These are phyloP conservation scores for Diaporthe citriasiana DNA, from an alignment of 2,329 filamentous ascomycete species.

Conservation along the genomic window DNA sequence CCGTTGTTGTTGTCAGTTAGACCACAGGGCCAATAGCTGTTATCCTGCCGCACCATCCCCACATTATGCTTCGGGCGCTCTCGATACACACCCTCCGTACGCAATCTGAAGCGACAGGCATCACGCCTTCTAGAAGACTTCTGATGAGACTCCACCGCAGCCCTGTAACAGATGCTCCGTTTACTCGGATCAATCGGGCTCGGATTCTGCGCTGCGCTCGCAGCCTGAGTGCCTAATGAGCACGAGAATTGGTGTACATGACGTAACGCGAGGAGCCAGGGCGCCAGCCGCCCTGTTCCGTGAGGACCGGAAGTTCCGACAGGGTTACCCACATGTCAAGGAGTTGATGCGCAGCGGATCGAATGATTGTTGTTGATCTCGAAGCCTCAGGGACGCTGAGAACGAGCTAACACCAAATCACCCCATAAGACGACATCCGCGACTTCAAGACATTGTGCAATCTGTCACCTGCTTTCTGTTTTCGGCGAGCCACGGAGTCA, in stretches of 20 bases:
- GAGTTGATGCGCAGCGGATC: conserved; percentile 24
- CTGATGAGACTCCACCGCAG: conserved; percentile 40
- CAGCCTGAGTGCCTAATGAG: conserved; percentile 1
- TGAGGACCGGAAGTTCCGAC: conserved; percentile 26
- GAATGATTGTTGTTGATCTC: conserved; percentile 25
- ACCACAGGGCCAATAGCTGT: conserved; percentile 23
- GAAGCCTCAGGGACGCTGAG: conserved; percentile 4
- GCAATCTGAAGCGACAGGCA: conserved; percentile 33
- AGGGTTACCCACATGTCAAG: conserved; percentile 20
- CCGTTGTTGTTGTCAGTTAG: conserved; percentile 8
- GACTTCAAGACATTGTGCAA: conserved; percentile 9
- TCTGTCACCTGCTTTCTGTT: background rate
- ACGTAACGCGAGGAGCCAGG: conserved; percentile 34
- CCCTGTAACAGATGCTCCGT: conserved; percentile 34
- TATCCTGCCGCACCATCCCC: conserved; percentile 15
- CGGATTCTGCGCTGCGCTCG: conserved; percentile 29
- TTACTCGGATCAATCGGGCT: conserved; percentile 39
- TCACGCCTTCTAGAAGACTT: conserved; percentile 42
- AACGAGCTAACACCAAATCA: conserved; percentile 3
- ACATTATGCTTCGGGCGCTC: conserved; percentile 28
- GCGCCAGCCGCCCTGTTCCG: conserved; percentile 13
- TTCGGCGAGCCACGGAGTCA: conserved; percentile 9
- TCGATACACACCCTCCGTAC: conserved; percentile 38
- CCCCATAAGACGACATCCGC: conserved; percentile 28
- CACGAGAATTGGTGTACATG: conserved; percentile 29